These are phyloP conservation scores for Diddensiella santjacobensis DNA, from an alignment of 805 yeast genomes.

Conservation along the genomic window DNA sequence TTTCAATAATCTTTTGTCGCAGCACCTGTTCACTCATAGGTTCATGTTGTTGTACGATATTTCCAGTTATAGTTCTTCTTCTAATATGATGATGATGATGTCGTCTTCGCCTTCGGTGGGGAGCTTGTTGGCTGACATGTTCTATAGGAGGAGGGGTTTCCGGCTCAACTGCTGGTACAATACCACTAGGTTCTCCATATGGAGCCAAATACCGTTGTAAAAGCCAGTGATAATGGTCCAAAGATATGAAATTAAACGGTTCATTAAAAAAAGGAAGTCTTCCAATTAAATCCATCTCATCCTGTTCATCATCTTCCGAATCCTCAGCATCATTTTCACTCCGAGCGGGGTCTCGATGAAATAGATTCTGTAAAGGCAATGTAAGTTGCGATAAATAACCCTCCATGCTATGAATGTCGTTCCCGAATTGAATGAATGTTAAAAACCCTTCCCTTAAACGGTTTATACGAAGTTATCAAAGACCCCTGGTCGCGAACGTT, in stretches of 20 bases:
- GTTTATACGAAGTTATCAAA: too few species aligned
- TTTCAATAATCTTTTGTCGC: slow-evolving; percentile 30
- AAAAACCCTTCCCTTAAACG: too few species aligned
- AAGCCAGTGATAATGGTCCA: slow-evolving; percentile 25
- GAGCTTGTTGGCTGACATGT: slow-evolving; percentile 48
- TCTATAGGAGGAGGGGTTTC: slow-evolving; percentile 47
- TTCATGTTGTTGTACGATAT: not conserved
- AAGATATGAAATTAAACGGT: slow-evolving; percentile 17
- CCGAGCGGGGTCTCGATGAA: slow-evolving; percentile 2
- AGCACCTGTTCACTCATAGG: slow-evolving; percentile 18
- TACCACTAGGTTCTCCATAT: slow-evolving; percentile 53
- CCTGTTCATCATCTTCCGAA: slow-evolving; percentile 36
- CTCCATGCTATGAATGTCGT: too few species aligned
- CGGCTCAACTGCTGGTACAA: slow-evolving; percentile 46
- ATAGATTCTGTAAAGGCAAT: not conserved
- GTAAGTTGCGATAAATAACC: not conserved
- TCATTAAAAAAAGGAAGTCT: slow-evolving; percentile 18
- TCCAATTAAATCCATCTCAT: slow-evolving; percentile 26
- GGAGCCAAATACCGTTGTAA: slow-evolving; percentile 25
- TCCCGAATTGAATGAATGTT: too few species aligned
- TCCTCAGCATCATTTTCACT: slow-evolving; percentile 33
- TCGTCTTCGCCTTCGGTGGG: slow-evolving; percentile 14
- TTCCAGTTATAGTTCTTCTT: not conserved
- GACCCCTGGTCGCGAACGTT: too few species aligned
- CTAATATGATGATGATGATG: slow-evolving; percentile 4